A percentile compares a stretch with the other conserved stretches of the same genome.
phyloP scores from a whole-genome alignment of 495 filamentous ascomycete species.

The Talaromyces wortmannii region DNA sequence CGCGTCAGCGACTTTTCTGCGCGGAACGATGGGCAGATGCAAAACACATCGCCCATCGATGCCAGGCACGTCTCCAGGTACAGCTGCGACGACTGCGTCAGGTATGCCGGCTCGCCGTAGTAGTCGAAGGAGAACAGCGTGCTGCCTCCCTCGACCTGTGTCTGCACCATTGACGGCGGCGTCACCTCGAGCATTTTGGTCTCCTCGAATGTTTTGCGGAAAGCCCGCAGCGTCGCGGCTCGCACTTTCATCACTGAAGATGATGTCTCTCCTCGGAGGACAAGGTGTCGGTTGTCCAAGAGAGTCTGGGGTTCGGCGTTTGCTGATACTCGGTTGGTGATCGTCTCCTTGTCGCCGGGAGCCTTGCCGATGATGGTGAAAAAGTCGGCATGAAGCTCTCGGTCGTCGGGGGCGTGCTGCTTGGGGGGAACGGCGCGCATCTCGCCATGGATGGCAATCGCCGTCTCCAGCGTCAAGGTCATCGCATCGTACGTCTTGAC shows the following conservation, averaged over 20 bases:
- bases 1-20: conserved; percentile 94
- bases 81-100: conserved; percentile 96
- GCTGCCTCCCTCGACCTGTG: conserved; percentile 92
- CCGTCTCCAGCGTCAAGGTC: conserved; percentile 82
- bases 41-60: conserved; percentile 89
- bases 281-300: conserved; percentile 82
- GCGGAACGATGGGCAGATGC: conserved; percentile 97
- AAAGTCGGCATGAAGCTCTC: conserved; percentile 93
- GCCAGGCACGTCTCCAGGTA: conserved; percentile 96
- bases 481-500: conserved; percentile 90
- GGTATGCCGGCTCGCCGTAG: conserved; percentile 88
- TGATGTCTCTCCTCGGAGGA: conserved; percentile 81
- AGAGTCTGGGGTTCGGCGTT: conserved; percentile 78
- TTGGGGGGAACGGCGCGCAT: conserved; percentile 77
- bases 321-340: conserved; percentile 81
- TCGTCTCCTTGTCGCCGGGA: conserved; percentile 84
- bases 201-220: conserved; percentile 74
- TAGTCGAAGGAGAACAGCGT: conserved; percentile 94
- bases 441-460: conserved; percentile 81
- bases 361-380: conserved; percentile 80
- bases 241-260: conserved; percentile 90
- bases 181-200: conserved; percentile 76
- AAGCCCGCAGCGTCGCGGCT: conserved; percentile 74
- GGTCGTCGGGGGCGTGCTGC: conserved; percentile 73
- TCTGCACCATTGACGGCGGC: conserved; percentile 96